Evolutionary conservation across 331 rosid genomes (phyloP).

Genomic region (Arachis monticola): DNA sequence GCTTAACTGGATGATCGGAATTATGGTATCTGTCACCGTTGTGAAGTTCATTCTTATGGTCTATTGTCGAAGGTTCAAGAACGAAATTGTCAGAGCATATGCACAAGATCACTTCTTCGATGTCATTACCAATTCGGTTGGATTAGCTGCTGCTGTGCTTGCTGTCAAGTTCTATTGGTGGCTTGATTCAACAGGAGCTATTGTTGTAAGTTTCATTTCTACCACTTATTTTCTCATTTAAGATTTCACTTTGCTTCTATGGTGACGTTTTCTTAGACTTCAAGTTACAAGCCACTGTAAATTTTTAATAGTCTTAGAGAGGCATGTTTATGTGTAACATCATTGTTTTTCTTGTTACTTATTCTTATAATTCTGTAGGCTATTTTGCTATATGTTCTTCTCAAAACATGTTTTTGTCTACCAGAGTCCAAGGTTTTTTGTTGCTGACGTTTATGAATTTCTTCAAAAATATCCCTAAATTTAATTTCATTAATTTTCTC

Average conservation of each 20-base stretch:
- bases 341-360: conserved; percentile 10
- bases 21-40: conserved; percentile 69
- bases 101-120: conserved; percentile 84
- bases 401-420: too few species aligned
- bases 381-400: too few species aligned
- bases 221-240: not conserved
- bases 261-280: not conserved
- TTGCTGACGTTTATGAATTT: too few species aligned
- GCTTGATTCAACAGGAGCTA: conserved; percentile 85
- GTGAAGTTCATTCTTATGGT: conserved; percentile 82
- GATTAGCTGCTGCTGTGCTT: conserved; percentile 77
- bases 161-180: conserved; percentile 66
- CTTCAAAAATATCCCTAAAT: too few species aligned
- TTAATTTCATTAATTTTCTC: too few species aligned
- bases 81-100: conserved; percentile 72
- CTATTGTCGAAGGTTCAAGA: conserved; percentile 70
- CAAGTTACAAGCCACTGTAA: not conserved
- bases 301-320: not conserved
- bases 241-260: not conserved
- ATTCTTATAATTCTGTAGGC: not conserved
- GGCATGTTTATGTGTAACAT: not conserved
- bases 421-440: too few species aligned
- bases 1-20: conserved; percentile 68
- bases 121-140: conserved; percentile 81
- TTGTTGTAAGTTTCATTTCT: conserved; percentile 61